Evolutionary conservation across 1,284 basidiomycete species (phyloP).

Genomic region (Cutaneotrichosporon arboriforme): DNA sequence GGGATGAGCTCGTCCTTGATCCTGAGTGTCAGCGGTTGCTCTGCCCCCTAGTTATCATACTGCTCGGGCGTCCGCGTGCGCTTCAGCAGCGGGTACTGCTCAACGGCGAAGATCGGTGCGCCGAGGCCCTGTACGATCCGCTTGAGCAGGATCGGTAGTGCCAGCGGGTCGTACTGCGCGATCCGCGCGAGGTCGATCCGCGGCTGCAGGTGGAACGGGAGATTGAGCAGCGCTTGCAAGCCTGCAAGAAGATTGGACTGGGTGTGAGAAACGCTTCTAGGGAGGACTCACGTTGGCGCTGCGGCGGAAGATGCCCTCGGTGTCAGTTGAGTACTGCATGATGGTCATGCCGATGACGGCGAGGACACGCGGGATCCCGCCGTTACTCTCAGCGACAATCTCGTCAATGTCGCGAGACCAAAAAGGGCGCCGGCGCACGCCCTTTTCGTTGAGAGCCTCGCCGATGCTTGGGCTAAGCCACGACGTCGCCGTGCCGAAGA

Average conservation of each 20-base stretch:
- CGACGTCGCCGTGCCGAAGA: constrained; percentile 2
- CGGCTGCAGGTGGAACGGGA: constrained; percentile 27
- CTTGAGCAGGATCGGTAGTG: constrained; percentile 25
- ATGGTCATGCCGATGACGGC: constrained; percentile 26
- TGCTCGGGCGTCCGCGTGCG: constrained; percentile 4
- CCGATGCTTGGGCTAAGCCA: not conserved
- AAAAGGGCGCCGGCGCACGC: not conserved
- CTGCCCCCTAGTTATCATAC: constrained; percentile 14
- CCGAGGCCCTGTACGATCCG: not conserved
- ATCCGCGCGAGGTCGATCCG: constrained; percentile 31
- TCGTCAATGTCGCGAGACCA: constrained; percentile 16
- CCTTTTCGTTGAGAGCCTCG: not conserved
- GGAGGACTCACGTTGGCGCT: constrained; percentile 25
- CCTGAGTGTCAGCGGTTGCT: constrained; percentile 10
- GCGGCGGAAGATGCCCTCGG: constrained; percentile 39
- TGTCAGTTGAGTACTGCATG: constrained; percentile 21
- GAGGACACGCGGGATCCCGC: constrained; percentile 23
- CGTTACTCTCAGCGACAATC: constrained; percentile 18
- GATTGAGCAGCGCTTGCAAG: constrained; percentile 22
- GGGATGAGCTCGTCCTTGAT: constrained; percentile 20
- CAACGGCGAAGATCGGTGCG: constrained; percentile 18
- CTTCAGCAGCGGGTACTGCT: constrained; percentile 20
- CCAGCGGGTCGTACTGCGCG: constrained; percentile 29
- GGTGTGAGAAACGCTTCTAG: not conserved
- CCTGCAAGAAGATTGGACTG: constrained; percentile 21